Base-by-base conservation (phyloP, 2,329 filamentous ascomycete species). In the Cadophora sp. region DNA sequence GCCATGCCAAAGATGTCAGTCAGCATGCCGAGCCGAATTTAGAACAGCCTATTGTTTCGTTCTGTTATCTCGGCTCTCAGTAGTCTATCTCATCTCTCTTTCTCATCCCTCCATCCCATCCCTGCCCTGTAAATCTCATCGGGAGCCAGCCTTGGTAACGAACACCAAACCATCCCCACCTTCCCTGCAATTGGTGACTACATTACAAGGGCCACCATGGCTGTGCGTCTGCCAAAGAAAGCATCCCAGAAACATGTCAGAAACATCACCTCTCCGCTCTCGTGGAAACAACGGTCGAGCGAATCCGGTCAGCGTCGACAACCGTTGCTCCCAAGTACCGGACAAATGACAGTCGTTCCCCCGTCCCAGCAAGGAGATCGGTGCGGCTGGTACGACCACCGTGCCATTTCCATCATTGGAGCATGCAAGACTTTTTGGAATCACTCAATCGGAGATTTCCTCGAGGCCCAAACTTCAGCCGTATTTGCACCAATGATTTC, bases 271-370 rank as follows among this genome's bases (percentile, higher is more conserved):
- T 66, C 29, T 46, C 27, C 27, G 31, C 46, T 62, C 29, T 29
- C n/a, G 29, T 29, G 64, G 27, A 26, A 29, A 3, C 40, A 43
- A 24, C 55, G 26, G 53, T 62, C 40, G 43, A 62, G 37, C 65
- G 46, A 29, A 27, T 53, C 55, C 69, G 65, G 60, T 53, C 50
- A 59, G 63, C 66, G 66, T 66, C 40, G 58, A 68, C 60, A 73
- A 63, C 66, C 71, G 69, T 70, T 70, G 62, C 40, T 58, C 26
- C n/a, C 68, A 72, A 72, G 61, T 72, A 69, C 72, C 72, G 72
- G 66, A 66, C 72, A 70, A 70, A 72, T 73, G 62, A 70, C 63
- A 61, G 37, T 26, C 43, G 34, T 37, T 53, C 34, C 27, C 27
- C 34, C 46, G 26, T 65, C 68, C 68, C 65, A 66, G 51, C 37